Base-by-base conservation (phyloP, 1,139 yeast species). In the Meyerozyma guilliermondii region DNA sequence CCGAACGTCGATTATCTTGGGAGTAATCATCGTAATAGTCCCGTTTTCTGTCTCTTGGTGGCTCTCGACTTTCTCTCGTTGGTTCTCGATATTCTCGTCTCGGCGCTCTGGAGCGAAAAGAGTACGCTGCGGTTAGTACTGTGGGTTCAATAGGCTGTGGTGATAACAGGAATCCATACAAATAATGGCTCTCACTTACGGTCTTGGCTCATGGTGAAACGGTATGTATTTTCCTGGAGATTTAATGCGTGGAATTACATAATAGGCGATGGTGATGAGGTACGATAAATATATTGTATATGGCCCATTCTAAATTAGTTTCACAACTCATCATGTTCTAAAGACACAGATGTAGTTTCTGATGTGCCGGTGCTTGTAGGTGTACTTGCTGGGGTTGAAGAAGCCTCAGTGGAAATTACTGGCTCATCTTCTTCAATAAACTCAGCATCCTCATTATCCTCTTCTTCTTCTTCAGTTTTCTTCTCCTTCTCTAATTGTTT, bases 401-500 rank as follows among this genome's bases (percentile, higher is more conserved):
- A 26, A 5, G 13, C 11, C 11, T n/a, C 11, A 26, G 13, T 26
- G 4, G 28, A 26, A 26, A 26, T n/a, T 4, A 26, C 28, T 26
- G 28, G 11, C 13, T 51, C 55, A 20, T 50, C 60, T 13, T 48
- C 55, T 17, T 47, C 56, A 34, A 50, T 55, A 22, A 28, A 34
- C 17, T 34, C 35, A 35, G 30, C 41, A 17, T 43, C 51, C 37
- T 43, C 41, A 41, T 55, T 57, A 41, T 50, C 50, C 38, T 51
- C 54, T 26, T 26, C 28, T 5, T 10, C 28, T 7, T 26, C 28
- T 26, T 51, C 54, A 45, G 53, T 60, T 39, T 56, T 47, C 7
- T 50, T 49, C 39, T 55, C 52, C 35, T 55, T 50, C 41, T 56
- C 54, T 30, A 51, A 57, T 42, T 51, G 56, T 45, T 60, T 67